Conservation (phyloP, 495 filamentous ascomycete species). For the Beverwykella pulmonaria region DNA sequence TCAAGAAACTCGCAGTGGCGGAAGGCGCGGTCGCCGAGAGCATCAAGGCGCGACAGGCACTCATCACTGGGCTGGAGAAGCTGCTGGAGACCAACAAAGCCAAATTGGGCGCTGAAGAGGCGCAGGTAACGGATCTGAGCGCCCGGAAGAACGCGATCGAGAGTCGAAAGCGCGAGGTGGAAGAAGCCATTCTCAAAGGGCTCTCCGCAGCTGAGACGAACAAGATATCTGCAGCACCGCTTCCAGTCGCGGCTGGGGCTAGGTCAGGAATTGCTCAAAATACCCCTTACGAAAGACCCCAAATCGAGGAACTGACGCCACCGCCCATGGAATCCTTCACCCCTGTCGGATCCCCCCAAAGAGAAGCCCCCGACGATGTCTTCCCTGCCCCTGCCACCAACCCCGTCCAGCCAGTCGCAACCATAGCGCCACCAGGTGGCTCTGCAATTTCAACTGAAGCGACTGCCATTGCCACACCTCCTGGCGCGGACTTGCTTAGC, state of each 20-base stretch:
- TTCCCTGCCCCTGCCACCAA: conserved; percentile 7
- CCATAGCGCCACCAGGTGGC: neutral
- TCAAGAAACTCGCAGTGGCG: conserved; percentile 87
- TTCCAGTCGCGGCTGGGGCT: neutral
- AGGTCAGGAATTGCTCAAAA: neutral
- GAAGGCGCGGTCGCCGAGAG: conserved; percentile 87
- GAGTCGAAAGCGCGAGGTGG: conserved; percentile 77
- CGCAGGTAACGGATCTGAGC: conserved; percentile 59
- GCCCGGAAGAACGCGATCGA: conserved; percentile 69
- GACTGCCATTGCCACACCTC: neutral
- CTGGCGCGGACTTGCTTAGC: conserved; percentile 21
- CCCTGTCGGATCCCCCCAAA: conserved; percentile 32
- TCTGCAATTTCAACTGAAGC: conserved; percentile 9
- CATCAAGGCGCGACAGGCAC: conserved; percentile 78
- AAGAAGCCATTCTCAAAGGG: conserved; percentile 83
- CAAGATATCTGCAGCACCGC: conserved; percentile 22
- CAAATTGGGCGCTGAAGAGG: conserved; percentile 68
- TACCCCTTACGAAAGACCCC: conserved; percentile 6
- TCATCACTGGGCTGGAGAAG: conserved; percentile 81
- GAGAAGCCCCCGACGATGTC: conserved; percentile 27
- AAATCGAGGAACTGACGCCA: conserved; percentile 38
- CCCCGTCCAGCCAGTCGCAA: conserved; percentile 25
- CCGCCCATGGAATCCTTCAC: conserved; percentile 39
- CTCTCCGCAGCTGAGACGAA: conserved; percentile 54
- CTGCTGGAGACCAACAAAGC: conserved; percentile 74